Conservation (phyloP, 1,139 yeast species). For the Pichia sp. region DNA sequence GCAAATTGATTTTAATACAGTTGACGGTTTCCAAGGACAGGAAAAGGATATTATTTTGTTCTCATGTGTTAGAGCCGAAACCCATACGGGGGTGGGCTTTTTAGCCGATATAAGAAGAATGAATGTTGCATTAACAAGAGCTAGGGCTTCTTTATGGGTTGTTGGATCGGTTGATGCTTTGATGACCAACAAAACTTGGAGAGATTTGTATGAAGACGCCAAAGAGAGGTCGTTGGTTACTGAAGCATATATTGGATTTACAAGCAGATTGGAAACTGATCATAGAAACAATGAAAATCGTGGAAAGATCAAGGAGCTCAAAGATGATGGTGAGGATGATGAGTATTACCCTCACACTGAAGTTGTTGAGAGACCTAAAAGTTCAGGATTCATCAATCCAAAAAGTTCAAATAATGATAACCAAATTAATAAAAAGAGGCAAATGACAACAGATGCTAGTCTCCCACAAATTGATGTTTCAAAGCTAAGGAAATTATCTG, state of each 20-base stretch:
- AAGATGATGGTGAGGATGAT: not conserved
- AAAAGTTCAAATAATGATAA: not conserved
- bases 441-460: not conserved
- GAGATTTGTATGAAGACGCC: constrained; percentile 58
- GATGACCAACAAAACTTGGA: constrained; percentile 62
- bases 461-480: not conserved
- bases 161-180: constrained; percentile 72
- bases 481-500: constrained; percentile 4
- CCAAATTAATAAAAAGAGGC: too few species aligned
- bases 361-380: too few species aligned
- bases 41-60: constrained; percentile 90
- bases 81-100: constrained; percentile 65
- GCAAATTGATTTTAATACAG: constrained; percentile 84
- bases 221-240: constrained; percentile 34
- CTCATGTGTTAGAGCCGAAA: constrained; percentile 85
- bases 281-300: not conserved
- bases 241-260: constrained; percentile 23
- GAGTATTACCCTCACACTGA: too few species aligned
- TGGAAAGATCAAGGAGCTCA: not conserved
- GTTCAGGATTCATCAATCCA: not conserved
- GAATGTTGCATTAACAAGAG: constrained; percentile 96
- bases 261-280: constrained; percentile 6
- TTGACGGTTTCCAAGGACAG: constrained; percentile 98
- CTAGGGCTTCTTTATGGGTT: constrained; percentile 87
- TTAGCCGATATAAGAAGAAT: constrained; percentile 84